Conservation (phyloP, 495 filamentous ascomycete species). For the Hypoxylon intermedium region DNA sequence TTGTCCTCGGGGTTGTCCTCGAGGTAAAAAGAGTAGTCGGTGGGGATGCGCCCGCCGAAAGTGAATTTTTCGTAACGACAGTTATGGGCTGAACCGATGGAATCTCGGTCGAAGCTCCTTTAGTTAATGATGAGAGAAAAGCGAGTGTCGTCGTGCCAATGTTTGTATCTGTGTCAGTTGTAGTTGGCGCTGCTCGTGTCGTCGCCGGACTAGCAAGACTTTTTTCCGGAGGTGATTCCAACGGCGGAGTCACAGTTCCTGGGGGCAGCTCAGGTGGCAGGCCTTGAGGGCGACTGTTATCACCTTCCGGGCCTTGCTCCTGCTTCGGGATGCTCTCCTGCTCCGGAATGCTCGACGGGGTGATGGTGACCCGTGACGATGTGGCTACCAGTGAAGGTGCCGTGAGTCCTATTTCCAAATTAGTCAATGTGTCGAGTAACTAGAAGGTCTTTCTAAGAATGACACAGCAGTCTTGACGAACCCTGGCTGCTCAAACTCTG, state of each 20-base stretch:
- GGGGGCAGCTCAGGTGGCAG: constrained; percentile 17
- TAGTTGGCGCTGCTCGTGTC: constrained; percentile 1
- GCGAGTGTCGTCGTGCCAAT: constrained; percentile 17
- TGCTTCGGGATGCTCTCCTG: constrained; percentile 24
- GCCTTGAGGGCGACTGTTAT: constrained; percentile 20
- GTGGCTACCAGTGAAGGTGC: constrained; percentile 36
- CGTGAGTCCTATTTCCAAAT: constrained; percentile 19
- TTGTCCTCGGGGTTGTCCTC: constrained; percentile 8
- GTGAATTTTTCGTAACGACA: constrained; percentile 28
- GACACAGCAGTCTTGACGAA: constrained; percentile 23
- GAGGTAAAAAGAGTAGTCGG: constrained; percentile 34
- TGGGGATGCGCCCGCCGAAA: constrained; percentile 15
- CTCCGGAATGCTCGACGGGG: constrained; percentile 19
- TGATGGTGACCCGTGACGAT: constrained; percentile 7
- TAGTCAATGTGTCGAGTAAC: constrained; percentile 1
- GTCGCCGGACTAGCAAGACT: constrained; percentile 3
- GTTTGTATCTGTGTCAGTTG: constrained; percentile 2
- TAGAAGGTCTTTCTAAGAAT: constrained; percentile 1
- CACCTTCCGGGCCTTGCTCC: constrained; percentile 23
- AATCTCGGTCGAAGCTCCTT: constrained; percentile 16
- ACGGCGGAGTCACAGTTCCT: constrained; percentile 13
- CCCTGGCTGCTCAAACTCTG: constrained; percentile 24
- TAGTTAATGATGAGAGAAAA: constrained; percentile 15
- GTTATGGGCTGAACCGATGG: constrained; percentile 26
- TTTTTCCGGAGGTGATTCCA: constrained; percentile 9